phyloP scores from a whole-genome alignment of 2,329 filamentous ascomycete genomes.

The Pseudophaeomoniella oleicola region DNA sequence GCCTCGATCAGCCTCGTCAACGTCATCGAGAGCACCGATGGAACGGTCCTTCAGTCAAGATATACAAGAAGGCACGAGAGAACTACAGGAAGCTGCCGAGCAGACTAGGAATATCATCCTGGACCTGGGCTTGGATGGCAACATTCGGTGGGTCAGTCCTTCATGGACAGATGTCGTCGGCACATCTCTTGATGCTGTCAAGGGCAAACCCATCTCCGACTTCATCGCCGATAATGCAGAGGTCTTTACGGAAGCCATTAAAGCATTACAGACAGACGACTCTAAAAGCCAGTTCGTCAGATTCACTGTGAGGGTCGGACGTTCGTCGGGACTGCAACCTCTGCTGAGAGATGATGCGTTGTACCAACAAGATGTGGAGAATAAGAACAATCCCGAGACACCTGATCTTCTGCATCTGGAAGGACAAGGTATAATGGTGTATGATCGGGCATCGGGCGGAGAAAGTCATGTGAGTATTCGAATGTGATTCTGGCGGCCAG shows the following conservation, averaged over 20 bases:
- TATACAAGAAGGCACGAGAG: slow-evolving; percentile 84
- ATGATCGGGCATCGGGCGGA: slow-evolving; percentile 70
- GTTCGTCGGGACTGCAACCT: slow-evolving; percentile 48
- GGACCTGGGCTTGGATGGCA: slow-evolving; percentile 79
- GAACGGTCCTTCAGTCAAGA: slow-evolving; percentile 63
- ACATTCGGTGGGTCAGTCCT: slow-evolving; percentile 88
- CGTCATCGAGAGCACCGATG: slow-evolving; percentile 25
- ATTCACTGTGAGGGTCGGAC: slow-evolving; percentile 58
- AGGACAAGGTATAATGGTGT: slow-evolving; percentile 96
- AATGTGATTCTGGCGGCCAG: background rate
- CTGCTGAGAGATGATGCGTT: slow-evolving; percentile 15
- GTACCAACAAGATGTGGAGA: slow-evolving; percentile 13
- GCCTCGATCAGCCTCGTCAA: slow-evolving; percentile 10
- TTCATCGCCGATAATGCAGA: slow-evolving; percentile 66
- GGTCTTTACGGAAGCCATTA: slow-evolving; percentile 69
- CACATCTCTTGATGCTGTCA: slow-evolving; percentile 55
- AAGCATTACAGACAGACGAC: slow-evolving; percentile 84
- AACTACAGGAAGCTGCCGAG: slow-evolving; percentile 87
- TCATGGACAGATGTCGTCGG: slow-evolving; percentile 93
- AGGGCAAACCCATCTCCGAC: slow-evolving; percentile 65
- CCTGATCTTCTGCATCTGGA: slow-evolving; percentile 59
- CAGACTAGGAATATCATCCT: slow-evolving; percentile 94
- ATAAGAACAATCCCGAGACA: slow-evolving; percentile 19
- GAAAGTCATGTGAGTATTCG: slow-evolving; percentile 67
- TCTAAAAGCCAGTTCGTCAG: slow-evolving; percentile 82